Evolutionary conservation across 768 basidiomycete species (phyloP), one percentile per base, ranked within the genome.

Genomic region (Xerocomellus dryophilus): DNA sequence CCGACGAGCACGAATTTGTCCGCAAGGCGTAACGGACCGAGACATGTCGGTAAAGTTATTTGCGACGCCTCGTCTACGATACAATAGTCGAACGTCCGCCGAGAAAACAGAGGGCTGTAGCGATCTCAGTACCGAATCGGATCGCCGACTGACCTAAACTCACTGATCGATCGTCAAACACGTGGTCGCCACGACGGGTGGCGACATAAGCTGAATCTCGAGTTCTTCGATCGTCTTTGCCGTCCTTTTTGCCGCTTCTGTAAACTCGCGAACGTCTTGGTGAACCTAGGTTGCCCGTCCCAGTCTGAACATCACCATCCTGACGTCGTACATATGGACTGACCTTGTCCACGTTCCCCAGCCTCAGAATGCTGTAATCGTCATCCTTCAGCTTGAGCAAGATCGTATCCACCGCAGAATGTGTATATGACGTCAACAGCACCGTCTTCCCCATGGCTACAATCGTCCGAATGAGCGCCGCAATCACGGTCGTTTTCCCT

Each of bases 31-130:
- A 98, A 74, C 0, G 97, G 97, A 6, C 97, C 97, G 1, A 98
- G 76, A 63, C 93, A 98, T 0, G 94, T 96, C 0, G 97, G 97
- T 2, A 98, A 71, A 0, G 97, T 98, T 58, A 98, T 94, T 66
- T 98, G 96, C 0, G 97, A 98, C 0, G 97, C 97, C 68, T 99
- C 97, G 57, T 98, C 97, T 17, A 99, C 88, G 51, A 99, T 97
- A 72, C 96, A 98, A 63, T 92, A 94, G 67, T 99, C 94, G 64
- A 98, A 99, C 20, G 73, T 83, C 7, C 96, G 80, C 10, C 88
- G 82, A 43, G 80, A 79, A 71, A 99, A 98, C 7, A 99, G 64
- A 0, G 93, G 83, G 64, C 95, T 93, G 58, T 25, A 23, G 31
- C 38, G 36, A 40, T 48, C 34, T 61, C n/a, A 59, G 51, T 34